Conservation (phyloP, 2,329 filamentous ascomycete genomes). For the Xylaria digitata region DNA sequence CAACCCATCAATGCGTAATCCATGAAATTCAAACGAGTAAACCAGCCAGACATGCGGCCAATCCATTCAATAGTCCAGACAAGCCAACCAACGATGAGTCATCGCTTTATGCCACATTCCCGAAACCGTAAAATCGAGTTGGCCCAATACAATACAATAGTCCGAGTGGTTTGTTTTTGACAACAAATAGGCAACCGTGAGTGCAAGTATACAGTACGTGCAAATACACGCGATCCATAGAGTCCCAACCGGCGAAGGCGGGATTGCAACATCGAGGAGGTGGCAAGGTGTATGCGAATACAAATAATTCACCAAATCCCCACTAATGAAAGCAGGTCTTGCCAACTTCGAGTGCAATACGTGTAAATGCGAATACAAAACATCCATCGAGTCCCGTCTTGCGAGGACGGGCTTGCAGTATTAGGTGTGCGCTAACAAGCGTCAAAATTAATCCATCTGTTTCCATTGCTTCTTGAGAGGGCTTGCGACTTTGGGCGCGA, state of each 20-base stretch:
- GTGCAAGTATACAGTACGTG: slow-evolving; percentile 21
- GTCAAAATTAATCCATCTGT: slow-evolving; percentile 35
- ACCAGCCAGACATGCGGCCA: too few species aligned
- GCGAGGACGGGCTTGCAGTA: slow-evolving; percentile 24
- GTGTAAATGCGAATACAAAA: slow-evolving; percentile 24
- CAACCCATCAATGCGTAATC: too few species aligned
- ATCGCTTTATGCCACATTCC: background rate
- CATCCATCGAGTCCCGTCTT: slow-evolving; percentile 2
- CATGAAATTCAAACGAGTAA: too few species aligned
- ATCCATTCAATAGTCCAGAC: too few species aligned
- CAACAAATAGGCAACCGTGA: slow-evolving; percentile 11
- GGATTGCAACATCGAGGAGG: slow-evolving; percentile 24
- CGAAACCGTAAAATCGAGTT: slow-evolving; percentile 3
- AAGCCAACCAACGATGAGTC: background rate
- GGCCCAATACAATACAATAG: slow-evolving; percentile 16
- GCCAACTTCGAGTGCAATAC: slow-evolving; percentile 27
- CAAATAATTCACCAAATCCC: slow-evolving; percentile 18
- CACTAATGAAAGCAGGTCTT: slow-evolving; percentile 22
- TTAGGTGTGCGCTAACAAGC: slow-evolving; percentile 14
- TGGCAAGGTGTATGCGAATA: slow-evolving; percentile 16
- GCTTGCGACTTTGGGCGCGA: slow-evolving; percentile 79
- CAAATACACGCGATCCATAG: slow-evolving; percentile 20
- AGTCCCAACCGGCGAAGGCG: slow-evolving; percentile 29
- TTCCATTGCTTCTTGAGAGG: slow-evolving; percentile 72
- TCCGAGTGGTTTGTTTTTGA: slow-evolving; percentile 1